Evolutionary conservation across 805 yeast genomes (phyloP).

Genomic region (Nakazawaea anatomiae): DNA sequence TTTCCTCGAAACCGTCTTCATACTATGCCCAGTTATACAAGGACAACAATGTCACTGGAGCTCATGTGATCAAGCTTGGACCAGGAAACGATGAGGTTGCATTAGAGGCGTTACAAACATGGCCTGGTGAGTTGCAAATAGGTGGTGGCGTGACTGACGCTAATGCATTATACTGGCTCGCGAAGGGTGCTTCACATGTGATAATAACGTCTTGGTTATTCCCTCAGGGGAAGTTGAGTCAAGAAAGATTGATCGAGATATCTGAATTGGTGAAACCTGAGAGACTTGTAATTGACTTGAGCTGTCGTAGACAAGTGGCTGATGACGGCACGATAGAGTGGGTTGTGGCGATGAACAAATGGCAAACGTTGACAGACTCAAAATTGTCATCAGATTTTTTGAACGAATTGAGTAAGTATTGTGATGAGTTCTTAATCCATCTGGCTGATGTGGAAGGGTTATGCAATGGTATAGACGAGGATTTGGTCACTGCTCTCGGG

Average conservation of each 20-base stretch:
- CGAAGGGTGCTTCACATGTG: conserved; percentile 75
- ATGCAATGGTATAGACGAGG: conserved; percentile 86
- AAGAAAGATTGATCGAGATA: conserved; percentile 46
- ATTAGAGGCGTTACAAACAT: conserved; percentile 57
- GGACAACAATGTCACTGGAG: conserved; percentile 54
- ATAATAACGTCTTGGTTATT: conserved; percentile 92
- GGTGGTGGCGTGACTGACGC: conserved; percentile 86
- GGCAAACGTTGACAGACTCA: conserved; percentile 85
- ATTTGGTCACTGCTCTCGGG: conserved; percentile 63
- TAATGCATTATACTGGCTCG: conserved; percentile 78
- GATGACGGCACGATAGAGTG: conserved; percentile 37
- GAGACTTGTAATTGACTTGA: conserved; percentile 78
- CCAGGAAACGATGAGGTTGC: conserved; percentile 83
- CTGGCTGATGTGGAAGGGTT: conserved; percentile 99
- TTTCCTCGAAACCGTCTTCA: conserved; percentile 66
- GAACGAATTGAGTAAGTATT: conserved; percentile 48
- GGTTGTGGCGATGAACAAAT: conserved; percentile 97
- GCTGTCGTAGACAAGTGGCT: conserved; percentile 55
- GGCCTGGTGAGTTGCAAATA: conserved; percentile 74
- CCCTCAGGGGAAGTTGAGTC: conserved; percentile 49
- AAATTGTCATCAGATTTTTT: conserved; percentile 51
- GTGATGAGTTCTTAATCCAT: conserved; percentile 86
- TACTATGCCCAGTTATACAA: conserved; percentile 71
- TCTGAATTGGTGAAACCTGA: conserved; percentile 54
- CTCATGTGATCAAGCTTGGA: conserved; percentile 93